Evolutionary conservation across 768 basidiomycete genomes (phyloP).

Genomic region (Lanmaoa pseudosensibilis): DNA sequence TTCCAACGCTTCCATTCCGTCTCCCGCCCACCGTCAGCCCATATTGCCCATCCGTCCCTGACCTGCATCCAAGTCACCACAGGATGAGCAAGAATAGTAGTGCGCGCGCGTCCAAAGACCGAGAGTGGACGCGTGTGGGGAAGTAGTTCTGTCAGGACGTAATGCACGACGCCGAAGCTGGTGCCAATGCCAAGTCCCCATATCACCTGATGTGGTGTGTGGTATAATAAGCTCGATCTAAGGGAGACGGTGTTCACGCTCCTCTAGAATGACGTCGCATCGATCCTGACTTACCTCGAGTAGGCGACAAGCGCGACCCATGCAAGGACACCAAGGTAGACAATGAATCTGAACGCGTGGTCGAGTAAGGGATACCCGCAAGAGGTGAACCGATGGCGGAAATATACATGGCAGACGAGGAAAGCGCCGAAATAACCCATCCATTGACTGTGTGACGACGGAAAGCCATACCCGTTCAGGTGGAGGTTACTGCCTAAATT

Average conservation of each 20-base stretch:
- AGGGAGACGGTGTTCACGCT: neutral
- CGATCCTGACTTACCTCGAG: conserved; percentile 56
- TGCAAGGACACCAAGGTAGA: conserved; percentile 50
- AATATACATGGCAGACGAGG: conserved; percentile 68
- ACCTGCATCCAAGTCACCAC: conserved; percentile 65
- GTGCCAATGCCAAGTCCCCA: conserved; percentile 75
- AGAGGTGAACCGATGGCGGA: conserved; percentile 61
- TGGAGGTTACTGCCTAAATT: conserved; percentile 19
- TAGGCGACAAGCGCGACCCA: conserved; percentile 74
- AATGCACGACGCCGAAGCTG: conserved; percentile 52
- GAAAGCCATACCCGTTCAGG: conserved; percentile 76
- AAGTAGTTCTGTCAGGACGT: conserved; percentile 56
- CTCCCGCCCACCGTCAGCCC: conserved; percentile 77
- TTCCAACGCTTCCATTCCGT: conserved; percentile 71
- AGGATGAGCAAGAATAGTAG: conserved; percentile 53
- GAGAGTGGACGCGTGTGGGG: conserved; percentile 56
- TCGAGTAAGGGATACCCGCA: conserved; percentile 56
- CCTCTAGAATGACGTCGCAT: neutral
- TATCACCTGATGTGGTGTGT: conserved; percentile 66
- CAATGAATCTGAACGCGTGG: conserved; percentile 41
- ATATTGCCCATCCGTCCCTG: conserved; percentile 80
- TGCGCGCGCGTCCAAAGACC: conserved; percentile 48
- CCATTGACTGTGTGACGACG: conserved; percentile 86
- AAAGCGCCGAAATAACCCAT: conserved; percentile 88
- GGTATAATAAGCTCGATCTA: conserved; percentile 74